Evolutionary conservation across 2,329 filamentous ascomycete genomes (phyloP), one percentile per base, ranked within the genome.

Genomic region (Lachnellula willkommii): DNA sequence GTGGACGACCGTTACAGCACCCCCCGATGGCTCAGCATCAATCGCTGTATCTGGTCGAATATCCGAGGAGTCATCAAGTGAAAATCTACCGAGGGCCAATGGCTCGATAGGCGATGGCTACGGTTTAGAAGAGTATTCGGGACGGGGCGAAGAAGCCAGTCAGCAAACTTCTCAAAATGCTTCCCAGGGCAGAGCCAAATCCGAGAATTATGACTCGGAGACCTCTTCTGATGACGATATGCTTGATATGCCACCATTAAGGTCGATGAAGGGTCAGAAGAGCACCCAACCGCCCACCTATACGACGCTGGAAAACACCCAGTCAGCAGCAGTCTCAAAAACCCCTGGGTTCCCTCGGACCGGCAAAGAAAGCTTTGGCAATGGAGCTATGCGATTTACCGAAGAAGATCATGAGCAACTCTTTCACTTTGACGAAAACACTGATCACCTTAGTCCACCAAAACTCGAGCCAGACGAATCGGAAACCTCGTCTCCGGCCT

Each of bases 1-100:
- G 57, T 71, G 69, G 68, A 69, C 64, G 5, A 64, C 65, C 24
- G 68, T 70, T 17, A 60, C 59, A 50, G 63, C 67, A 11, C 65
- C 66, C 11, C 63, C 66, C 36, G 68, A 70, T 60, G 68, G 67
- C 15, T 68, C 66, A 28, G 60, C 66, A 12, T 67, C 67, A 15
- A 60, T 68, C 17, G 61, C 63, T 36, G 59, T 52, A 20, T 58
- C 55, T 4, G 57, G 54, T 49, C 51, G 32, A 5, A 39, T 57
- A 14, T 53, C 50, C 17, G 36, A 26, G 20, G 53, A 63, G n/a
- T 59, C 59, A 9, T 63, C 60, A 7, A 58, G 57, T 14, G 63
- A 62, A 20, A 54, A 60, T 56, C 46, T 61, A 5, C 46, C 47
- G 15, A 24, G 46, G 28, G 48, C 48, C 24, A 59, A 56, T 42